phyloP scores from a whole-genome alignment of 306 rosid genomes.

The Trifolium repens region DNA sequence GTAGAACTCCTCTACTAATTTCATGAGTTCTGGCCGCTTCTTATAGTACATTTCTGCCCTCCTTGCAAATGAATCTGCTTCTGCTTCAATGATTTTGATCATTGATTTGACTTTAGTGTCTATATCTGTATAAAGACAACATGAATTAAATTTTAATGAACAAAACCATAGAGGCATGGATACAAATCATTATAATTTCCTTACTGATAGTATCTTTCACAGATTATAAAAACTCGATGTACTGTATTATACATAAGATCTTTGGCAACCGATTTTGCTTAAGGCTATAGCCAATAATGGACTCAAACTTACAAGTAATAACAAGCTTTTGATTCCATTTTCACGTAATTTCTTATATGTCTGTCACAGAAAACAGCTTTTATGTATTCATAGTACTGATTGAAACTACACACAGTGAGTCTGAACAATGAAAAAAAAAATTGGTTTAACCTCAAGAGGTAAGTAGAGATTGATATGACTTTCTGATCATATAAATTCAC shows the following conservation, averaged over 20 bases:
- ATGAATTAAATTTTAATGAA: constrained; percentile 32
- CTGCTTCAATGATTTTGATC: constrained; percentile 95
- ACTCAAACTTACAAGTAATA: constrained; percentile 2
- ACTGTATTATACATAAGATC: constrained; percentile 14
- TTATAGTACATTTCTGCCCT: constrained; percentile 97
- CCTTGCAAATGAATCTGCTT: constrained; percentile 96
- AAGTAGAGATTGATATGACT: constrained; percentile 2
- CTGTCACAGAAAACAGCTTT: constrained; percentile 3
- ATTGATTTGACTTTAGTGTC: constrained; percentile 94
- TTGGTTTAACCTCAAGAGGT: not conserved
- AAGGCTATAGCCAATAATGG: not conserved
- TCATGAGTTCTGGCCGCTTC: constrained; percentile 93
- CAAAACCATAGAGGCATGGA: constrained; percentile 17
- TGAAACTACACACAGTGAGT: not conserved
- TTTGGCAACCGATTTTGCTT: constrained; percentile 19
- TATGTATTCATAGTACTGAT: not conserved
- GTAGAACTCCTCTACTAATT: constrained; percentile 95
- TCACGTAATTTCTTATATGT: constrained; percentile 19
- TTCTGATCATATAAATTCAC: not conserved
- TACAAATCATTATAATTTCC: not conserved
- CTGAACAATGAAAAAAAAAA: not conserved
- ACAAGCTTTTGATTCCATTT: constrained; percentile 3
- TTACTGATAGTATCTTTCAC: constrained; percentile 24
- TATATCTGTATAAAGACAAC: constrained; percentile 67
- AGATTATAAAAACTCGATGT: constrained; percentile 14